These are phyloP conservation scores for Phaeolepiota aurea DNA, from an alignment of 768 basidiomycete species.

Conservation along the genomic window DNA sequence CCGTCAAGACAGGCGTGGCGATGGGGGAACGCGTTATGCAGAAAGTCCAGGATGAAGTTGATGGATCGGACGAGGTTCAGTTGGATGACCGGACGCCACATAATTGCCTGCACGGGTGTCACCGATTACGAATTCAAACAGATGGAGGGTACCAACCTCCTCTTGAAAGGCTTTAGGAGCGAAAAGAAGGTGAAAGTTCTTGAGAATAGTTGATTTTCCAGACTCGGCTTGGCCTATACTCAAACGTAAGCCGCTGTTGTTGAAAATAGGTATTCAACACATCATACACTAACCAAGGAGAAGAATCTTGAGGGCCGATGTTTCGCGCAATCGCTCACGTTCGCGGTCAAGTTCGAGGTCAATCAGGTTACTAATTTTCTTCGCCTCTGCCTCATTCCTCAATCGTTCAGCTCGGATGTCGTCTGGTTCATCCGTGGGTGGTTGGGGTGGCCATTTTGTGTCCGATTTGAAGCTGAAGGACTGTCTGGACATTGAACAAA, in stretches of 20 bases:
- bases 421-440: conserved; percentile 29
- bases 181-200: conserved; percentile 58
- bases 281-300: conserved; percentile 38
- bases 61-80: conserved; percentile 70
- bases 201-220: conserved; percentile 59
- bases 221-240: conserved; percentile 55
- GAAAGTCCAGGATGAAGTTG: conserved; percentile 49
- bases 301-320: conserved; percentile 36
- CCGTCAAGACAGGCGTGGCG: no score
- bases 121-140: background rate
- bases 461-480: no score
- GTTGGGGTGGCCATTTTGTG: conserved; percentile 22
- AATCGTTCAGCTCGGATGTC: conserved; percentile 30
- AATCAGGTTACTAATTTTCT: conserved; percentile 44
- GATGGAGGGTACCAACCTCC: background rate
- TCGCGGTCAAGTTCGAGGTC: conserved; percentile 43
- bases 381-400: conserved; percentile 39
- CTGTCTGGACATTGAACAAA: no score
- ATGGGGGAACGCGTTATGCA: conserved; percentile 16
- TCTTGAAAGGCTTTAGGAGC: conserved; percentile 43
- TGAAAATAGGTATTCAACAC: background rate
- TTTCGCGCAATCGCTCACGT: conserved; percentile 30
- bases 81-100: conserved; percentile 71
- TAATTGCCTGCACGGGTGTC: background rate
- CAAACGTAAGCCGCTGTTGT: background rate